Evolutionary conservation across 305 asterid genomes (phyloP), one percentile per base, ranked within the genome.

Genomic region (Fraxinus albicans): DNA sequence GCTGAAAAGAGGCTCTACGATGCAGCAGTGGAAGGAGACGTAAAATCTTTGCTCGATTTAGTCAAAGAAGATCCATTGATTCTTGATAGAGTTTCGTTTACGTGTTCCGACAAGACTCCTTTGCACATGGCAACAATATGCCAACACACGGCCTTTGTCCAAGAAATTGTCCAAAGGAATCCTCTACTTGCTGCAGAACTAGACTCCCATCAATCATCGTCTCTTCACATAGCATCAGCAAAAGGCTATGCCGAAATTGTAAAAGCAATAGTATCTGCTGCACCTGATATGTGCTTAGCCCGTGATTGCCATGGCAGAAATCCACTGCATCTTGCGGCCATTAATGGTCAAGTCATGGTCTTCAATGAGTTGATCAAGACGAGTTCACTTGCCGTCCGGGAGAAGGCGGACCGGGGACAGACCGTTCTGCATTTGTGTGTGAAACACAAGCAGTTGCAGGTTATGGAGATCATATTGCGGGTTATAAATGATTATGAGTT

Each of bases 311-410:
- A 85, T 6, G 93, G 90, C 23, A 84, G 86, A 87, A 89, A 87
- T 34, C 91, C 95, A n/a, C 60, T 90, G 2, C 95, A 91, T 77
- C 76, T 90, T 1, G 93, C 91, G 1, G 90, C 90, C 47, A 84
- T 90, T 23, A 87, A 84, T 74, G 93, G 95, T 27, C 88, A 67
- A 3, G 83, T 76, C 13, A 34, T 0, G 36, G 85, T 85, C 7
- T 1, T 91, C 72, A 19, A 44, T 17, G 86, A 84, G 79, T 82
- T 91, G 1, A 44, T 84, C 4, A 27, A 8, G 3, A 5, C 2
- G 1, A 74, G 53, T 3, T 85, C 88, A 0, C 6, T n/a, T 7
- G 92, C 91, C 1, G 91, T 88, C 8, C 83, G 85, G 1, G 88
- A 85, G 63, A 91, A 77, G 85, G 72, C 27, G 15, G 88, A 82